These are phyloP conservation scores for Bonia amplexicaulis DNA, from an alignment of 176 grass and related monocot genomes.

Conservation along the genomic window DNA sequence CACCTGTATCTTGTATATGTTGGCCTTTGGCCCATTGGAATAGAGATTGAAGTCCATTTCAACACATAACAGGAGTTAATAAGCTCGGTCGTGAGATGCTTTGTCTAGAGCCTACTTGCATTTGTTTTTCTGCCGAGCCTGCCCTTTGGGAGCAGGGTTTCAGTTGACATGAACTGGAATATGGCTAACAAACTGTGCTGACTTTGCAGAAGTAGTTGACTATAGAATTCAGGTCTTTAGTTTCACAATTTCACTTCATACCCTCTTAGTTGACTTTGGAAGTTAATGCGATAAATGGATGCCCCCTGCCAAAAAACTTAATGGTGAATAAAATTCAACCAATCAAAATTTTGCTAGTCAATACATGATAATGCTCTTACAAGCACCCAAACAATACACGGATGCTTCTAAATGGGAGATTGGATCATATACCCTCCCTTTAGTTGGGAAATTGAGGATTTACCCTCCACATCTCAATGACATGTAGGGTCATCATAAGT, in stretches of 20 bases:
- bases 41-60: too few relatives aligned
- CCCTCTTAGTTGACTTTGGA: background rate
- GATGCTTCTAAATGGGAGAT: too few relatives aligned
- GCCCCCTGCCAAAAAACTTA: too few relatives aligned
- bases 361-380: background rate
- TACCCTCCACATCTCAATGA: too few relatives aligned
- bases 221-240: background rate
- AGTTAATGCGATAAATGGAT: background rate
- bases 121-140: background rate
- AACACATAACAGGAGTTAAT: background rate
- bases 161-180: constrained; percentile 1
- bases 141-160: constrained; percentile 3
- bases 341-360: background rate
- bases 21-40: too few relatives aligned
- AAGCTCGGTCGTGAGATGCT: background rate
- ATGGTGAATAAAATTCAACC: background rate
- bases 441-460: too few relatives aligned
- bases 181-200: background rate
- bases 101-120: constrained; percentile 1
- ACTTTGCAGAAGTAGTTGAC: background rate
- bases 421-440: too few relatives aligned
- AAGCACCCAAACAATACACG: too few relatives aligned
- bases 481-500: too few relatives aligned
- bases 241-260: background rate
- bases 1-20: too few relatives aligned